Evolutionary conservation across 2,329 filamentous ascomycete genomes (phyloP).

Genomic region (Monosporascus sp.): DNA sequence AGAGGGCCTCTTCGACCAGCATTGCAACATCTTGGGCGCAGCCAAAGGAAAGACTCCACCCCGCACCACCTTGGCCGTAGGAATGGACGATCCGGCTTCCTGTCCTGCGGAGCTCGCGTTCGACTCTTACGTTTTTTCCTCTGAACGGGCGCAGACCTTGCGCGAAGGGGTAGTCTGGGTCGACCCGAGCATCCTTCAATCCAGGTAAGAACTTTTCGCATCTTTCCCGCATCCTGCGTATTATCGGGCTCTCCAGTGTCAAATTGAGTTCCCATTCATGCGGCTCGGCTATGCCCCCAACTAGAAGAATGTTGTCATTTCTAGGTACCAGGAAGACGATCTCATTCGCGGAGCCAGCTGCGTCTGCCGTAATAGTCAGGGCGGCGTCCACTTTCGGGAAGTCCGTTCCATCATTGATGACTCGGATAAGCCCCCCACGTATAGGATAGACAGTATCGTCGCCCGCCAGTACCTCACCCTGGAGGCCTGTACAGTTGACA

Average conservation of each 20-base stretch:
- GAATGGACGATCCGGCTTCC: constrained; percentile 35
- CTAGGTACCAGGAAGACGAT: constrained; percentile 39
- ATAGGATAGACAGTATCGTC: constrained; percentile 36
- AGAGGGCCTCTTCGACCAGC: constrained; percentile 30
- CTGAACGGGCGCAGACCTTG: constrained; percentile 38
- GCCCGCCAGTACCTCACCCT: constrained; percentile 29
- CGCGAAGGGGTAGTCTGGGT: constrained; percentile 35
- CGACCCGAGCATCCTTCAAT: constrained; percentile 33
- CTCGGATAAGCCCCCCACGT: constrained; percentile 36
- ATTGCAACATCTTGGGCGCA: constrained; percentile 30
- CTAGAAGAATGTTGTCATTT: constrained; percentile 37
- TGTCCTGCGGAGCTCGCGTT: constrained; percentile 31
- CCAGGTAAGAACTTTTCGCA: constrained; percentile 36
- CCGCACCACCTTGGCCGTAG: constrained; percentile 39
- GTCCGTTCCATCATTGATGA: constrained; percentile 37
- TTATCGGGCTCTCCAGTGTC: constrained; percentile 31
- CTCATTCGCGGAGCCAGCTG: constrained; percentile 28
- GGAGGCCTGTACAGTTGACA: constrained; percentile 37
- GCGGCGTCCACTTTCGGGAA: constrained; percentile 36
- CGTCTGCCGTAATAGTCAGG: constrained; percentile 35
- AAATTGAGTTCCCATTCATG: constrained; percentile 32
- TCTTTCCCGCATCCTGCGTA: constrained; percentile 35
- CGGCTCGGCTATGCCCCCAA: constrained; percentile 33
- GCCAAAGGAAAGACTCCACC: constrained; percentile 36
- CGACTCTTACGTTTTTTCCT: constrained; percentile 34